Percentiles rank a stretch among this genome's conserved stretches.
phyloP scores from a whole-genome alignment of 768 basidiomycete genomes.

The Zangia roseola region DNA sequence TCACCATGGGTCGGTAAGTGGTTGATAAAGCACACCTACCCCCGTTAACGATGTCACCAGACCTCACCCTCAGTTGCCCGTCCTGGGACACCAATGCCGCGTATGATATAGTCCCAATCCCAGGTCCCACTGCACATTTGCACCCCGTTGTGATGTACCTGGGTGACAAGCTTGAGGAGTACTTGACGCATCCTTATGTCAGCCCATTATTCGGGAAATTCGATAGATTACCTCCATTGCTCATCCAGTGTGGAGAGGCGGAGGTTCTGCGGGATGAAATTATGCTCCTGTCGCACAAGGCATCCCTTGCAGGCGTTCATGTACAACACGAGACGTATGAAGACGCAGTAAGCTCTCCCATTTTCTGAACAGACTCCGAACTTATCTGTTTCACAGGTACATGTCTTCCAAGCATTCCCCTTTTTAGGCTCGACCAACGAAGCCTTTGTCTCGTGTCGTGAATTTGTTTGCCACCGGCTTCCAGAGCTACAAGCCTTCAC shows the following conservation, averaged over 20 bases:
- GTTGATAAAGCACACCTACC: not conserved
- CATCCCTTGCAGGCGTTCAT: conserved; percentile 78
- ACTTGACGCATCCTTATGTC: conserved; percentile 94
- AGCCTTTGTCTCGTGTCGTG: conserved; percentile 67
- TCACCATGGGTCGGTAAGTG: conserved; percentile 93
- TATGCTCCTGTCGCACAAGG: conserved; percentile 90
- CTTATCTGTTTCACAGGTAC: conserved; percentile 49
- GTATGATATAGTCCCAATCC: conserved; percentile 81
- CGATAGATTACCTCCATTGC: conserved; percentile 78
- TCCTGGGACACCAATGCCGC: conserved; percentile 95
- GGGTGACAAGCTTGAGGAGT: conserved; percentile 74
- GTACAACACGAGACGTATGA: conserved; percentile 88
- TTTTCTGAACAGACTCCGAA: not conserved
- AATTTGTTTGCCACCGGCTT: conserved; percentile 64
- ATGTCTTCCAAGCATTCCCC: conserved; percentile 89
- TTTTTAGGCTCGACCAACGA: conserved; percentile 67
- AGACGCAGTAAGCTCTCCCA: conserved; percentile 65
- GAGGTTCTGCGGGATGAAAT: conserved; percentile 96
- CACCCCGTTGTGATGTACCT: conserved; percentile 95
- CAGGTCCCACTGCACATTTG: conserved; percentile 74
- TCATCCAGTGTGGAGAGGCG: conserved; percentile 91
- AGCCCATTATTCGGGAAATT: conserved; percentile 94
- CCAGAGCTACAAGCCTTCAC: conserved; percentile 50
- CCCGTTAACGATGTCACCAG: conserved; percentile 36
- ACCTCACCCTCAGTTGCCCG: conserved; percentile 95